These are phyloP conservation scores for Helianthus annuus DNA, from an alignment of 129 eudicot genomes.

Conservation along the genomic window HanXRQr2.0-SUNRISE NC_035437.2:1124418-1124917, in stretches of 20 bases:
- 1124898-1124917: not conserved
- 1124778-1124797: slow-evolving; percentile 12
- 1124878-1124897: no score
- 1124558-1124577: slow-evolving; percentile 47
- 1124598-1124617: not conserved
- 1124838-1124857: slow-evolving; percentile 93
- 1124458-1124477: slow-evolving; percentile 80
- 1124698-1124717: slow-evolving; percentile 99
- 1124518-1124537: slow-evolving; percentile 97
- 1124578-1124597: slow-evolving; percentile 24
- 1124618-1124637: slow-evolving; percentile 76
- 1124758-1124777: not conserved
- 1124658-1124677: slow-evolving; percentile 88
- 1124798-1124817: slow-evolving; percentile 97
- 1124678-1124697: slow-evolving; percentile 92
- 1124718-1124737: slow-evolving; percentile 24
- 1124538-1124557: slow-evolving; percentile 95
- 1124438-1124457: slow-evolving; percentile 87
- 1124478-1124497: slow-evolving; percentile 85
- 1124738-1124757: slow-evolving; percentile 7
- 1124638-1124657: slow-evolving; percentile 94
- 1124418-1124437: slow-evolving; percentile 76
- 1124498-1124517: slow-evolving; percentile 84
- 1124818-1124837: slow-evolving; percentile 97
- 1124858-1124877: slow-evolving; percentile 71